Base-by-base conservation (phyloP, 257 asterid species). In the Jaltomata sinuosa region DNA sequence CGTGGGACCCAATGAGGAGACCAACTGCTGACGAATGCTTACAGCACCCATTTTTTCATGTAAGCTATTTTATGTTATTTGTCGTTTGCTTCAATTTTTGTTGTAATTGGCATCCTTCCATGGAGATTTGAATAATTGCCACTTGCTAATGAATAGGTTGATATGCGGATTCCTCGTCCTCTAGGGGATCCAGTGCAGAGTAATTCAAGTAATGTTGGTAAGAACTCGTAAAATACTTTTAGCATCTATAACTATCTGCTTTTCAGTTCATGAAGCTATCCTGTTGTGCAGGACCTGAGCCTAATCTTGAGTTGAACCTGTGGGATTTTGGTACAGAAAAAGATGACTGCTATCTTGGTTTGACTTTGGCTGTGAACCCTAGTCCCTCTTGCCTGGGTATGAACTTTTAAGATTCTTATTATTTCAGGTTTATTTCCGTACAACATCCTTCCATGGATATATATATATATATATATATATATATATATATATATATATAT, bases 301-400 rank as follows among this genome's bases (percentile, higher is more conserved):
- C 99, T 72, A 96, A 96, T 90, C 99, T 96, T 89, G 99, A 96
- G 85, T 94, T 96, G 91, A 94, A 91, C 94, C 95, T 96, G 82
- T 93, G 99, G 97, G 91, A 92, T 91, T 96, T 91, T 83, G 96
- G 95, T 80, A 72, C 91, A 81, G 83, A 92, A 85, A 80, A 52
- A 52, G 97, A 96, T 86, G 97, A 93, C 86, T 94, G 98, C 87
- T 94, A 89, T 90, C 99, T 96, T 87, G 98, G 97, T 83, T 90
- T 96, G 95, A 92, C 98, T 65, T 90, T 96, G 91, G 99, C 98
- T 84, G 92, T 95, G 85, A 94, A 92, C 84, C 97, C 99, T 83
- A 96, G 95, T 83, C 91, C 91, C 83, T 89, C 97, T 57, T 88
- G 89, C 83, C 85, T 91, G 88, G 98, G 98, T 94, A 94, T 42